Evolutionary conservation across 2,329 filamentous ascomycete species (phyloP), one percentile per base, ranked within the genome.

Genomic region (Chrysosporium queenslandicum): DNA sequence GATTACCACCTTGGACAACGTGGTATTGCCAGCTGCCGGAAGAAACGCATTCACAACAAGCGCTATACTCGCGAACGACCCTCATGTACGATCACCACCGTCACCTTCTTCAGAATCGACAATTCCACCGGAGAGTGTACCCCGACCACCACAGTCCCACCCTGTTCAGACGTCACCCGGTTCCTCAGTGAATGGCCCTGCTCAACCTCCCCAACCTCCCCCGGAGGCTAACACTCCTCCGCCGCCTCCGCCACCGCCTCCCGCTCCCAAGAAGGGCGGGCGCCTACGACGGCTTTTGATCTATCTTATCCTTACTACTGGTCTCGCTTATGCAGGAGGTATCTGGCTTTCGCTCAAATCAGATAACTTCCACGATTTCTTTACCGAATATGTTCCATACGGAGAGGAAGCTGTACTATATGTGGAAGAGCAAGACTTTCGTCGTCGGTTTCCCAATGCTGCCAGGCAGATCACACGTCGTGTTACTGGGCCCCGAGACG

Each of bases 341-440:
- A 83, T 96, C 52, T 95, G 86, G 77, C 92, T 94, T 70, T 91
- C 92, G 52, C 82, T 94, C 58, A 79, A 92, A 70, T 94, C 85
- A 65, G 92, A 98, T 75, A 95, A 88, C 72, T 98, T 97, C 79
- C 91, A 98, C 72, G 92, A 98, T 71, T 92, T 96, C 76, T 98
- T 98, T 73, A 97, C 90, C 63, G 90, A 96, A 72, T 98, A 91
- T 69, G 73, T 98, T 16, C 92, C 92, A 20, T 95, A 86, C 60
- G 92, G 90, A 63, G 92, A 98, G 72, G 87, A 95, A 66, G 86
- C 86, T 16, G 91, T 98, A 42, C 81, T 94, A 23, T 97, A 94
- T 73, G 83, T 98, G 49, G 92, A 98, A 71, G 92, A 98, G 73
- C 81, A 85, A 60, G 89, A 96, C 64, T 96, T 95, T 74, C 82